phyloP scores from a whole-genome alignment of 768 basidiomycete genomes.

The Kwoniella newhampshirensis region DNA sequence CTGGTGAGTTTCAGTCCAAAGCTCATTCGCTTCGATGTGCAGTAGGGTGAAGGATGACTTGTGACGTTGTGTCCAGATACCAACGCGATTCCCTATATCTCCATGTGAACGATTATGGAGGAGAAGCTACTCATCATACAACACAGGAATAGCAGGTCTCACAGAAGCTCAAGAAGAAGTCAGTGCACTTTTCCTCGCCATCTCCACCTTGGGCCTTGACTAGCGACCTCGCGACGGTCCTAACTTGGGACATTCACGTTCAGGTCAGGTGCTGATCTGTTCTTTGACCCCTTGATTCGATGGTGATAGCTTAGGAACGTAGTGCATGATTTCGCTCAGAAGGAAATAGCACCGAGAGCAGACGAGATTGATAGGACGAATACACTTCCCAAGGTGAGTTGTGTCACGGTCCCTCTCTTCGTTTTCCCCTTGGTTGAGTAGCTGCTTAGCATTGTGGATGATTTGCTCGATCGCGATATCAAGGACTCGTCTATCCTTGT shows the following conservation, averaged over 20 bases:
- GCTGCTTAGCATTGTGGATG: background rate
- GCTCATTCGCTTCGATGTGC: no score
- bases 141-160: conserved; percentile 69
- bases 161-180: conserved; percentile 79
- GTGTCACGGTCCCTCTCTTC: no score
- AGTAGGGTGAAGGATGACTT: no score
- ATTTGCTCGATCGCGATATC: no score
- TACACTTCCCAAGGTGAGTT: conserved; percentile 67
- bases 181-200: conserved; percentile 31
- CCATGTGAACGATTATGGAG: background rate
- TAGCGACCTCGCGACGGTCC: no score
- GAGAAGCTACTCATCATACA: conserved; percentile 60
- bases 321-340: conserved; percentile 73
- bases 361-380: conserved; percentile 83
- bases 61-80: no score
- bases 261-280: background rate
- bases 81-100: background rate
- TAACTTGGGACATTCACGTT: background rate
- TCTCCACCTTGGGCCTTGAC: no score
- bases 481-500: no score
- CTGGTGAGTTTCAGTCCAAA: no score
- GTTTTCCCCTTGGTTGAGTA: background rate
- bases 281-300: no score
- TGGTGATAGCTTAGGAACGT: conserved; percentile 88
- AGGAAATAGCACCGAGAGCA: conserved; percentile 80